Evolutionary conservation across 2,329 filamentous ascomycete species (phyloP), one percentile per base, ranked within the genome.

Genomic region (Colletotrichum nymphaeae): DNA sequence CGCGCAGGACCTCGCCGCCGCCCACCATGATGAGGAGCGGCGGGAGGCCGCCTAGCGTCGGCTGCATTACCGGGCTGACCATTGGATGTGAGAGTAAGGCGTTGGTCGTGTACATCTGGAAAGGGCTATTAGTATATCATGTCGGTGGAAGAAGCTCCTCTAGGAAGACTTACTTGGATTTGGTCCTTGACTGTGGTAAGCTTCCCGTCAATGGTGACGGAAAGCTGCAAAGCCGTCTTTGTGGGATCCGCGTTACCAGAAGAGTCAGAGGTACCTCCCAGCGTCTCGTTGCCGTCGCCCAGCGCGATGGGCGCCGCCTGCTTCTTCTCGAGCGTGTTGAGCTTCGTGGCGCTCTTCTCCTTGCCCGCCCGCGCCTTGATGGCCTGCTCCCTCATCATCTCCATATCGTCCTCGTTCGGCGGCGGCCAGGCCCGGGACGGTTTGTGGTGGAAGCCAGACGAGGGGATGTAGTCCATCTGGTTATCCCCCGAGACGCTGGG

Each of bases 401-500:
- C 82, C 65, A 93, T 85, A 77, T 97, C 94, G 60, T 95, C 94
- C 11, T 92, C 88, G 70, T 95, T 96, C 3, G 95, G 94, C 1
- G 96, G 96, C 12, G 97, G 97, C 97, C 97, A 99, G n/a, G 93
- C 91, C 67, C 89, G 86, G 0, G 95, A 98, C 0, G 96, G 97
- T 78, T 93, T 95, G 77, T 98, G 95, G 76, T 97, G 92, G 78
- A 99, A 98, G 0, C 97, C 97, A 76, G 93, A 88, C 1, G 92
- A 84, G 5, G 97, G 97, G 42, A 99, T 96, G 78, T 98, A 98
- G 80, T 99, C 97, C 63, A 94, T 83, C 1, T 90, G 89, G 63
- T 90, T 91, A 53, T 95, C 90, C 5, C 87, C 89, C 2, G 90
- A 89, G n/a, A 98, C 89, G 76, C 95, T 98, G 0, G 97, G 97